phyloP scores from a whole-genome alignment of 176 grass and related monocot species.

The Alloteropsis semialata region DNA sequence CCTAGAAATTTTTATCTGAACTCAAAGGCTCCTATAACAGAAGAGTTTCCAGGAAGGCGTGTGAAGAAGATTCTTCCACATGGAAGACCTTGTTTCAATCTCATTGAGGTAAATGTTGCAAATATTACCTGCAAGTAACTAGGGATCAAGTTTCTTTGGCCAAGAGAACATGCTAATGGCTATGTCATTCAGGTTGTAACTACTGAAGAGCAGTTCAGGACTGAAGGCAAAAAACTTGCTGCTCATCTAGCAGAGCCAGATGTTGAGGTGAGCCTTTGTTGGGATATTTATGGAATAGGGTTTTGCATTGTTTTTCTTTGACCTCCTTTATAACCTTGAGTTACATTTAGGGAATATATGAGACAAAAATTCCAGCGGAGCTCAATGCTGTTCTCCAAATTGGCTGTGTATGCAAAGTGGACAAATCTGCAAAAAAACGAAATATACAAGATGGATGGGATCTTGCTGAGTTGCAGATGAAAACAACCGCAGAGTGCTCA shows the following conservation, averaged over 20 bases:
- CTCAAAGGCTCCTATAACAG: constrained; percentile 70
- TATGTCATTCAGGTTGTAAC: constrained; percentile 65
- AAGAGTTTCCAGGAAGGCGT: constrained; percentile 86
- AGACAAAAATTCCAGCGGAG: constrained; percentile 75
- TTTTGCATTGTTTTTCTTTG: constrained; percentile 7
- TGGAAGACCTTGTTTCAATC: constrained; percentile 81
- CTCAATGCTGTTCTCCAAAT: constrained; percentile 81
- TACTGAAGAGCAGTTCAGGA: constrained; percentile 85
- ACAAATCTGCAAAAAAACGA: constrained; percentile 63
- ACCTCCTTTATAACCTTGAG: constrained; percentile 17
- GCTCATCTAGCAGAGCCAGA: constrained; percentile 90
- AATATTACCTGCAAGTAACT: constrained; percentile 24
- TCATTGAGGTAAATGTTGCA: constrained; percentile 74
- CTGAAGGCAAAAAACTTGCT: constrained; percentile 86
- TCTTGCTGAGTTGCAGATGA: constrained; percentile 86
- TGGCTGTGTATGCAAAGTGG: constrained; percentile 94
- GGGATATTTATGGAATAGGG: background rate
- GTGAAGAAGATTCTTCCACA: constrained; percentile 98
- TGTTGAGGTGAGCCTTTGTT: constrained; percentile 62
- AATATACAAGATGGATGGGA: constrained; percentile 88
- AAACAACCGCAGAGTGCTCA: constrained; percentile 93
- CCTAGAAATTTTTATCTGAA: constrained; percentile 89
- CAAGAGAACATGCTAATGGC: constrained; percentile 20
- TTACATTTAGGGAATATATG: constrained; percentile 81
- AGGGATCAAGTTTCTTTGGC: constrained; percentile 10